These are phyloP conservation scores for Eimeria brunetti DNA, from an alignment of 169 alveolate species.

Conservation along the genomic window DNA sequence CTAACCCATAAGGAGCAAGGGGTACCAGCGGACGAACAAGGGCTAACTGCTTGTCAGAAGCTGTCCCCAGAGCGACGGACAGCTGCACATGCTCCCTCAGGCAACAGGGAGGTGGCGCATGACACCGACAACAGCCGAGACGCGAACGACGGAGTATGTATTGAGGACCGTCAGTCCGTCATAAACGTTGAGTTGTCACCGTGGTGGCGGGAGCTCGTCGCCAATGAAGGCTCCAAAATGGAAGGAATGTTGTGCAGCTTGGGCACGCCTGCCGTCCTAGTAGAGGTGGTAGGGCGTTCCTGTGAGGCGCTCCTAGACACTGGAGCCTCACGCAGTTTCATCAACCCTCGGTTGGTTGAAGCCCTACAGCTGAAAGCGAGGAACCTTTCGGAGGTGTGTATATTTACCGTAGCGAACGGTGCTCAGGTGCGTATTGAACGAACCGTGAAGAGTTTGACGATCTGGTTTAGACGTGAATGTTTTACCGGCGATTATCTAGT, in stretches of 20 bases:
- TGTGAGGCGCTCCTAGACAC: not conserved
- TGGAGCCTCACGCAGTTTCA: not conserved
- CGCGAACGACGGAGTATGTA: not conserved
- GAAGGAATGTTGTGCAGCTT: not conserved
- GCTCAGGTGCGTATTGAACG: not conserved
- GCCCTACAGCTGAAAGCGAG: not conserved
- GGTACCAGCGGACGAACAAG: too few relatives aligned
- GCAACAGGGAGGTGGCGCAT: not conserved
- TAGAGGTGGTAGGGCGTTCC: not conserved
- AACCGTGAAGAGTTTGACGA: not conserved
- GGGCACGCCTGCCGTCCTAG: not conserved
- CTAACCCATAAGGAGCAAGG: too few relatives aligned
- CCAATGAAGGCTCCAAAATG: not conserved
- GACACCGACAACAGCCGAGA: not conserved
- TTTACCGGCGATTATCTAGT: not conserved
- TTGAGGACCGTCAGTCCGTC: not conserved
- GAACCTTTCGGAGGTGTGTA: not conserved
- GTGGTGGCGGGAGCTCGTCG: not conserved
- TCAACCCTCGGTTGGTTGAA: not conserved
- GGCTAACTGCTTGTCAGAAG: too few relatives aligned
- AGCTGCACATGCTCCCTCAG: not conserved
- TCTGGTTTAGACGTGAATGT: not conserved
- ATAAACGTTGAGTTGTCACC: not conserved
- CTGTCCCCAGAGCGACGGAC: not conserved
- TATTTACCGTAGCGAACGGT: not conserved